A percentile compares a stretch with the other conserved stretches of the same genome.
Evolutionary conservation across 2,329 filamentous ascomycete species (phyloP).

Genomic region (Cytospora piceicola): DNA sequence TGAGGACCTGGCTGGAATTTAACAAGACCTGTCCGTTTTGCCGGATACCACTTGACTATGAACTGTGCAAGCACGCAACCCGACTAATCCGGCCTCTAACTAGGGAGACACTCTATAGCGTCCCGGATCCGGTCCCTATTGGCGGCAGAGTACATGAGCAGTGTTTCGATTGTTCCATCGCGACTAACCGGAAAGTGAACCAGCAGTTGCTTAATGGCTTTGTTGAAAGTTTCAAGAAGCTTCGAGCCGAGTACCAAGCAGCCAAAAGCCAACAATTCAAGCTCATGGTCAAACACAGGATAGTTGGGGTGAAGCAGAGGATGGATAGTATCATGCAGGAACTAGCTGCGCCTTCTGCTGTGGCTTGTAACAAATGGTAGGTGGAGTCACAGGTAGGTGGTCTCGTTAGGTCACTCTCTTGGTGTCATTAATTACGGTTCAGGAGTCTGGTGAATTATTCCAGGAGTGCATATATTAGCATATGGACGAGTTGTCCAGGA

Average conservation of each 20-base stretch:
- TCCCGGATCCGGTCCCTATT: slow-evolving; percentile 20
- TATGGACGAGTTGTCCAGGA: too few species aligned
- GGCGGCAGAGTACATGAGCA: slow-evolving; percentile 14
- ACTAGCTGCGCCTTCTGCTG: neutral
- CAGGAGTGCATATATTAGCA: too few species aligned
- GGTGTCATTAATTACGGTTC: neutral
- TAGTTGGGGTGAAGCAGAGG: neutral
- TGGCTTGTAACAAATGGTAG: neutral
- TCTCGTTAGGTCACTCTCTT: neutral
- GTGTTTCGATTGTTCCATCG: slow-evolving; percentile 12
- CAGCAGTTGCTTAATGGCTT: slow-evolving; percentile 2
- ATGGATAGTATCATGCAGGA: slow-evolving; percentile 3
- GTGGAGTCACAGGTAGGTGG: neutral
- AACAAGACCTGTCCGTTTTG: slow-evolving; percentile 26
- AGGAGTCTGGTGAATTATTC: neutral
- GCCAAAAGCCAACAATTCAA: slow-evolving; percentile 5
- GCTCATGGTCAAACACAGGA: neutral
- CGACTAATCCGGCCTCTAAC: slow-evolving; percentile 8
- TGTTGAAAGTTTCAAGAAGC: neutral
- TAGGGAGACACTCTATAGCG: slow-evolving; percentile 10
- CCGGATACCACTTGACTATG: slow-evolving; percentile 7
- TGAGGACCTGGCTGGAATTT: slow-evolving; percentile 2
- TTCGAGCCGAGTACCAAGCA: slow-evolving; percentile 9
- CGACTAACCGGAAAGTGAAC: slow-evolving; percentile 6
- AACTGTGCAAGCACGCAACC: slow-evolving; percentile 17